phyloP scores from a whole-genome alignment of 257 asterid genomes.

The Solanum bulbocastanum region DNA sequence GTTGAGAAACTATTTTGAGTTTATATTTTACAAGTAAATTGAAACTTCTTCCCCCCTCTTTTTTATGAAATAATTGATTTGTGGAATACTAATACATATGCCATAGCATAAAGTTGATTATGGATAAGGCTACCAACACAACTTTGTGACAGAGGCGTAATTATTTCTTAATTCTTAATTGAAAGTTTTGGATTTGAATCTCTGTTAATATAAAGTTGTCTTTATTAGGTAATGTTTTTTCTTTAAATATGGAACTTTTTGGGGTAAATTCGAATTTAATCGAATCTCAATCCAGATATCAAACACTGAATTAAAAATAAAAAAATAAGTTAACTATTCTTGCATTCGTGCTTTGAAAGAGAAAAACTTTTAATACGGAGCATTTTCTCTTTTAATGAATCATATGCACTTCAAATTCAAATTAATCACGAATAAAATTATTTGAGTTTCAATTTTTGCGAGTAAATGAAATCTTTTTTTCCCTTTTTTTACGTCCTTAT shows the following conservation, averaged over 20 bases:
- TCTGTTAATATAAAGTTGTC: fast-evolving
- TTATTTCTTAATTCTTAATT: not conserved
- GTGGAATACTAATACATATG: not conserved
- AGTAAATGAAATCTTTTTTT: not conserved
- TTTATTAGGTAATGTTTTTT: fast-evolving
- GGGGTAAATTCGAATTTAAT: not conserved
- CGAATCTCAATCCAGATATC: fast-evolving
- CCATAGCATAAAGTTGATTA: not conserved
- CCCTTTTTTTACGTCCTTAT: not conserved
- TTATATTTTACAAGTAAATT: not conserved
- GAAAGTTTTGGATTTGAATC: fast-evolving
- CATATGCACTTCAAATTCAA: not conserved
- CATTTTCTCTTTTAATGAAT: not conserved
- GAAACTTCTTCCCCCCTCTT: not conserved
- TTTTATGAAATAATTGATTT: not conserved
- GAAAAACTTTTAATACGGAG: not conserved
- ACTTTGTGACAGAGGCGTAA: not conserved
- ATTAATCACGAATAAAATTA: not conserved
- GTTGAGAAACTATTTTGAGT: not conserved
- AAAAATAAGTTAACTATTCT: not conserved
- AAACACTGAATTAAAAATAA: not conserved
- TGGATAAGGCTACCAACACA: not conserved
- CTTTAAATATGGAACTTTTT: not conserved
- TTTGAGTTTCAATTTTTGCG: not conserved
- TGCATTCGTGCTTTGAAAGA: not conserved